Evolutionary conservation across 2,329 filamentous ascomycete species (phyloP).

Genomic region (Alternaria triticina): DNA sequence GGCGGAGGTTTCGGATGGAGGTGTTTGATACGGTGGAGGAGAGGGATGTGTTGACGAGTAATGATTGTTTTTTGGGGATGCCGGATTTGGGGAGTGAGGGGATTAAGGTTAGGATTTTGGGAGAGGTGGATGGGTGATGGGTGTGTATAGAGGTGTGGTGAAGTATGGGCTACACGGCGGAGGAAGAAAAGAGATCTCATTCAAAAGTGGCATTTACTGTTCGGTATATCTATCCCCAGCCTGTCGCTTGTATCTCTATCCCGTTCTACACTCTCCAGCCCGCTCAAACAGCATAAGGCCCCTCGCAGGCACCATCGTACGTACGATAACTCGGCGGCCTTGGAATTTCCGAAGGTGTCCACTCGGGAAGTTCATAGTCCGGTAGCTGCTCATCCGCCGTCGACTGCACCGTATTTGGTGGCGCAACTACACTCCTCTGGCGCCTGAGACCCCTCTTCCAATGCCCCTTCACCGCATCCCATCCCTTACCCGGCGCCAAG

Average conservation of each 20-base stretch:
- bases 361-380: background rate
- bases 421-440: background rate
- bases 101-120: constrained; percentile 9
- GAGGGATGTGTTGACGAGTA: constrained; percentile 16
- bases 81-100: constrained; percentile 14
- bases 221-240: no score
- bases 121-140: background rate
- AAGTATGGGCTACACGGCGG: no score
- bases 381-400: background rate
- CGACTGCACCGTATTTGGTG: background rate
- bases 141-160: background rate
- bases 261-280: no score
- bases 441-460: background rate
- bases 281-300: background rate
- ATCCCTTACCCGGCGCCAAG: background rate
- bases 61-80: constrained; percentile 22
- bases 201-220: no score
- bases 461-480: background rate
- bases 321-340: background rate
- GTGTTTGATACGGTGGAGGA: constrained; percentile 15
- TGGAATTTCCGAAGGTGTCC: background rate
- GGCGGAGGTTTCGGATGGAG: constrained; percentile 10
- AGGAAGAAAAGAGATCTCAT: no score
- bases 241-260: no score
- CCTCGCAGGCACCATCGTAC: background rate